These are phyloP conservation scores for Talaromyces sp. DNA, from an alignment of 2,329 filamentous ascomycete genomes.

Conservation along the genomic window DNA sequence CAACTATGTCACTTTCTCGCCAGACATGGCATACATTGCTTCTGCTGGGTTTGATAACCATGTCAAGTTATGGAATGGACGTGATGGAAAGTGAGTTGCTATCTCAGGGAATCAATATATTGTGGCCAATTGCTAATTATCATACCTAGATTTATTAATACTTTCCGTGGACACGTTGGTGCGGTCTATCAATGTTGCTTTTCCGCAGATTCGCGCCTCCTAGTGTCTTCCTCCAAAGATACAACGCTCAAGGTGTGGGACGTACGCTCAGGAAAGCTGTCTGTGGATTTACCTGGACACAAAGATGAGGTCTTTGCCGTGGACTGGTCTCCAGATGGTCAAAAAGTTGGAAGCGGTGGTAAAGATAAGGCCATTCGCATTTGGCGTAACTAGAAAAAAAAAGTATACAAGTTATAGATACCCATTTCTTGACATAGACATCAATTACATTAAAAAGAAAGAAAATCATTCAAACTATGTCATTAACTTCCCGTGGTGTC, in stretches of 20 bases:
- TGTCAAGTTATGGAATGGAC: slow-evolving; percentile 86
- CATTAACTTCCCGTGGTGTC: too few relatives aligned
- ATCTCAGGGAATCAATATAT: not conserved
- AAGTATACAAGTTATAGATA: slow-evolving; percentile 29
- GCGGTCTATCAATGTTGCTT: slow-evolving; percentile 93
- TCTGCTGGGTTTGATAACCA: slow-evolving; percentile 93
- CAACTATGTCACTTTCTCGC: slow-evolving; percentile 92
- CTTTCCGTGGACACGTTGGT: slow-evolving; percentile 84
- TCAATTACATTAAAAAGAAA: not conserved
- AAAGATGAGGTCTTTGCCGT: slow-evolving; percentile 92
- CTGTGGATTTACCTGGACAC: slow-evolving; percentile 82
- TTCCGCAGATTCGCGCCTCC: slow-evolving; percentile 84
- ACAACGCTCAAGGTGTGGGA: slow-evolving; percentile 96
- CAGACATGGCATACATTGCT: slow-evolving; percentile 84
- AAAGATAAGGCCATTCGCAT: slow-evolving; percentile 79
- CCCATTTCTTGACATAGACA: slow-evolving; percentile 14
- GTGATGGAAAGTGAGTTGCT: slow-evolving; percentile 59
- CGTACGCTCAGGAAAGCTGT: slow-evolving; percentile 79
- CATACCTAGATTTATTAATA: slow-evolving; percentile 72
- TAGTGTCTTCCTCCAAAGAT: slow-evolving; percentile 88
- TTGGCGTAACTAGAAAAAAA: slow-evolving; percentile 59
- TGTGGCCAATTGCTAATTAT: slow-evolving; percentile 12
- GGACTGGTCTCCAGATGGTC: slow-evolving; percentile 91
- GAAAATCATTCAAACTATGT: not conserved
- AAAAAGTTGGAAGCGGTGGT: slow-evolving; percentile 85